Base-by-base conservation (phyloP, 768 basidiomycete species). In the Stropharia rugosoannulata region DNA sequence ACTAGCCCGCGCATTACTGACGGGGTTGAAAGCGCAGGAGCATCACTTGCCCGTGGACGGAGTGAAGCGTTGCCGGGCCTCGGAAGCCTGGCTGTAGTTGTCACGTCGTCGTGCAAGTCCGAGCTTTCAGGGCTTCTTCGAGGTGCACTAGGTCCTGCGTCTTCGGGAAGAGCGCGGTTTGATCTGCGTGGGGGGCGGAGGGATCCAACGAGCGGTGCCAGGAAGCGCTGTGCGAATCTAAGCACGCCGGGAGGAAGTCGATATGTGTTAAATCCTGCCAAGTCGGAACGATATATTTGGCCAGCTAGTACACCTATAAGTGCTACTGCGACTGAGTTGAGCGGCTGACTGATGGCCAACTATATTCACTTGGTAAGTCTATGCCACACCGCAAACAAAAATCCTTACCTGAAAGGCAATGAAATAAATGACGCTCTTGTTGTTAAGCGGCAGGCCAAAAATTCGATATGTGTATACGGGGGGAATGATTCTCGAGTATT, bases 1-100 rank as follows among this genome's bases (percentile, higher is more conserved):
- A 92, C 86, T 89, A 89, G 90, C 65, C 89, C 87, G 49, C 86
- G 79, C 67, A 92, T 76, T 19, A 90, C 85, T 12, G 84, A 84
- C 41, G 71, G 70, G 16, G 72, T 66, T 51, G 61, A 61, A 36
- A 61, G 59, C 36, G 57, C 63, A 7, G 64, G 60, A 37, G 51
- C 49, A 13, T 56, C 32, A 16, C n/a, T 18, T 5, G 43, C 46
- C n/a, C 37, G 52, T 40, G 62, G 54, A 6, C 66, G 46, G 35
- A 62, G 50, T 15, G 67, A 42, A 6, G 69, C 40, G 15, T 52
- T 50, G 41, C 22, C 53, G 13, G 51, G 41, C 22, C 54, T 40
- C 16, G 73, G 66, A 7, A 74, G 64, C 37, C 78, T 75, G 1
- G 88, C 81, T 0, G 88, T 89, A 0, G 87, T 86, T 49, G 89